Evolutionary conservation across 2,329 filamentous ascomycete species (phyloP).

Genomic region (Sclerotinia subarctica): DNA sequence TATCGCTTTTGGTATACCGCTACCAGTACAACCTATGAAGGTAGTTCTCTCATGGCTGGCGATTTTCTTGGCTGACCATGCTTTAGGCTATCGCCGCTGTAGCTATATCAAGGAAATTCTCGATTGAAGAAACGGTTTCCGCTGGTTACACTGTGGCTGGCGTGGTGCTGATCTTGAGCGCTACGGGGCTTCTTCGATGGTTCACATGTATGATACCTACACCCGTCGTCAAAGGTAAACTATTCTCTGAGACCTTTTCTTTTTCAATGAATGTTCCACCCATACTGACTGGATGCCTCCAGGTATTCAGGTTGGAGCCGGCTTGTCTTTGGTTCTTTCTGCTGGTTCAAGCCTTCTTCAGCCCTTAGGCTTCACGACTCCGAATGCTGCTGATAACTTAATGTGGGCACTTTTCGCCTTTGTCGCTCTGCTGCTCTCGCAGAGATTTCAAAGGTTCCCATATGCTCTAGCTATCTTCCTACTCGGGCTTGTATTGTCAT

Average conservation of each 20-base stretch:
- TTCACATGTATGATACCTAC: slow-evolving; percentile 68
- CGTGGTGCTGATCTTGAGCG: slow-evolving; percentile 71
- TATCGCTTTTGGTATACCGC: slow-evolving; percentile 76
- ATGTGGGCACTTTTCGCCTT: slow-evolving; percentile 76
- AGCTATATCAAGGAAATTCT: slow-evolving; percentile 69
- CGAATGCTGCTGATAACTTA: slow-evolving; percentile 71
- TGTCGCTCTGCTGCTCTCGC: slow-evolving; percentile 64
- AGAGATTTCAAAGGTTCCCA: slow-evolving; percentile 63
- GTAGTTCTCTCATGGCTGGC: slow-evolving; percentile 37
- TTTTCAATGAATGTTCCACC: background rate
- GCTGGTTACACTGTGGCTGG: slow-evolving; percentile 77
- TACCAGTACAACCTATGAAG: slow-evolving; percentile 89
- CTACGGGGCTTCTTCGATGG: slow-evolving; percentile 74
- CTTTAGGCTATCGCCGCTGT: slow-evolving; percentile 80
- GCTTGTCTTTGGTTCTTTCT: slow-evolving; percentile 75
- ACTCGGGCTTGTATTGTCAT: slow-evolving; percentile 64
- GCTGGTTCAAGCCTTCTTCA: slow-evolving; percentile 67
- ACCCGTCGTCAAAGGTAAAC: slow-evolving; percentile 73
- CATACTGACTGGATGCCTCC: background rate
- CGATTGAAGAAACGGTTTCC: slow-evolving; percentile 69
- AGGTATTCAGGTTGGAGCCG: slow-evolving; percentile 86
- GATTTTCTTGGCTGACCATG: slow-evolving; percentile 41
- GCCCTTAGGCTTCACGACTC: slow-evolving; percentile 64
- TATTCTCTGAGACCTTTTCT: background rate
- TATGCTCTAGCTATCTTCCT: slow-evolving; percentile 74